Evolutionary conservation across 345 rosid species (phyloP).

Genomic region (Eucalyptus shirleyi): DNA sequence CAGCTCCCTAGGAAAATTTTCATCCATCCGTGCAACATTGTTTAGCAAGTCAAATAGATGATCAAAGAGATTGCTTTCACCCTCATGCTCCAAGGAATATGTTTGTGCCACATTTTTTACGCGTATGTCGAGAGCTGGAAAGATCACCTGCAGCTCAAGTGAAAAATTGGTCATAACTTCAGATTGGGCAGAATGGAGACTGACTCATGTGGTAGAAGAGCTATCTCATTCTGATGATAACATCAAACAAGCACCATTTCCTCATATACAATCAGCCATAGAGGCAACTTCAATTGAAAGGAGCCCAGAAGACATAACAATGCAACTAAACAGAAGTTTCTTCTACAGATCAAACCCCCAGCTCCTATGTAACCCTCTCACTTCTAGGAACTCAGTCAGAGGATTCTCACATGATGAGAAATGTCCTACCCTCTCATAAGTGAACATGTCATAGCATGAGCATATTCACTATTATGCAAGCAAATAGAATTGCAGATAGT

Average conservation of each 20-base stretch:
- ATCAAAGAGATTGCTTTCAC: conserved; percentile 52
- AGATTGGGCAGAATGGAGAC: not conserved
- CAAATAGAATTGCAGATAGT: not conserved
- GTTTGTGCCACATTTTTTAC: conserved; percentile 54
- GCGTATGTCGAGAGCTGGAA: conserved; percentile 53
- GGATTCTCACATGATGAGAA: not conserved
- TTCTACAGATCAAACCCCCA: not conserved
- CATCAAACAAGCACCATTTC: not conserved
- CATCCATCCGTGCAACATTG: conserved; percentile 25
- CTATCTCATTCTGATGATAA: not conserved
- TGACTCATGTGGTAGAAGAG: not conserved
- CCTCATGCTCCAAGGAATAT: conserved; percentile 50
- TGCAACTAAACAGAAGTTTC: not conserved
- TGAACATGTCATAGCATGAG: not conserved
- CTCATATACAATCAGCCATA: not conserved
- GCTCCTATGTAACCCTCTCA: not conserved
- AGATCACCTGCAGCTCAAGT: conserved; percentile 40
- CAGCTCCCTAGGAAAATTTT: conserved; percentile 46
- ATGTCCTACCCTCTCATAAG: not conserved
- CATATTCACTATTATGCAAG: not conserved
- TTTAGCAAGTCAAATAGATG: conserved; percentile 39
- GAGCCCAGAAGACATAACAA: not conserved
- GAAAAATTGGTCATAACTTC: not conserved
- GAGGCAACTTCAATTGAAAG: not conserved
- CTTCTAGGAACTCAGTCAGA: not conserved